Evolutionary conservation across 2,329 filamentous ascomycete species (phyloP).

Genomic region (Colletotrichum sp.): DNA sequence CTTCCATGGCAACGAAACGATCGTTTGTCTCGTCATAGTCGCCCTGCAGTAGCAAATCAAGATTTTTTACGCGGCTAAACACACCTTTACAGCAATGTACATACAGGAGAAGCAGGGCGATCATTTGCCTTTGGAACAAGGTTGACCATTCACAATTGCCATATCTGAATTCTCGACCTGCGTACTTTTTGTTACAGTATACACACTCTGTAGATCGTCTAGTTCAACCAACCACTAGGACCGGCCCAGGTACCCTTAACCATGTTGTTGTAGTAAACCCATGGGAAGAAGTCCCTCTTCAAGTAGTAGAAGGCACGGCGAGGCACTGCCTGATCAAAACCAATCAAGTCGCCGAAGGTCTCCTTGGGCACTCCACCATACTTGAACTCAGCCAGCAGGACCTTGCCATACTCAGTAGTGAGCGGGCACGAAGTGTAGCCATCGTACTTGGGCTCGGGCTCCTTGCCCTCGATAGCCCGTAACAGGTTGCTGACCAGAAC

Average conservation of each 20-base stretch:
- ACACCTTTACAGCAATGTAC: not conserved
- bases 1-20: not conserved
- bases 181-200: not conserved
- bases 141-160: not conserved
- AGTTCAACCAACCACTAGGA: conserved; percentile 54
- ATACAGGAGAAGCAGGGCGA: not conserved
- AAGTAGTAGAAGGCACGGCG: conserved; percentile 64
- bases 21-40: not conserved
- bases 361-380: conserved; percentile 68
- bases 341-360: conserved; percentile 60
- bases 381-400: conserved; percentile 69
- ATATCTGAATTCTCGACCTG: not conserved
- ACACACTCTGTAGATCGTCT: not conserved
- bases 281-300: conserved; percentile 72
- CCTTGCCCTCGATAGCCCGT: conserved; percentile 47
- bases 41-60: not conserved
- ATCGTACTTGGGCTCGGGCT: conserved; percentile 50
- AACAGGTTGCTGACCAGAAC: conserved; percentile 56
- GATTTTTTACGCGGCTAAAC: not conserved
- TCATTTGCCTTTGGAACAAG: not conserved
- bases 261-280: conserved; percentile 66
- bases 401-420: conserved; percentile 63
- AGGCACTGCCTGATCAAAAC: conserved; percentile 62
- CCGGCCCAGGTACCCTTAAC: conserved; percentile 68
- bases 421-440: conserved; percentile 63